phyloP scores from a whole-genome alignment of 768 basidiomycete species.

The Gymnopilus dilepis region DNA sequence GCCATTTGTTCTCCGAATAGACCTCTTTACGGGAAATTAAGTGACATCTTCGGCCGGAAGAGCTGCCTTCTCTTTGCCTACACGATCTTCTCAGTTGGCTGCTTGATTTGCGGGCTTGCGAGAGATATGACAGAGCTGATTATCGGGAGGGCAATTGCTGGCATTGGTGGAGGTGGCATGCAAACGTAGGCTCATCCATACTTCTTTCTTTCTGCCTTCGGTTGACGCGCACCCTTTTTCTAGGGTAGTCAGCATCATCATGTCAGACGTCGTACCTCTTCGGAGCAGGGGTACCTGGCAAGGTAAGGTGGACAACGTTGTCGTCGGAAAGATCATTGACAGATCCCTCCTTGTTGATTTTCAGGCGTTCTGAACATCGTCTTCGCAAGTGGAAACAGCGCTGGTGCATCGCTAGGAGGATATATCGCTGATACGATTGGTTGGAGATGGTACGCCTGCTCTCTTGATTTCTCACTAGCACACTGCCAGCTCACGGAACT shows the following conservation, averaged over 20 bases:
- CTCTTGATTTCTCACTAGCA: not conserved
- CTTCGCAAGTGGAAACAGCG: slow-evolving; percentile 59
- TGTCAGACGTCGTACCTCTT: slow-evolving; percentile 69
- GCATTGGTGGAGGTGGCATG: slow-evolving; percentile 68
- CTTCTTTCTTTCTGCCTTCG: not conserved
- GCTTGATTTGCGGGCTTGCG: slow-evolving; percentile 57
- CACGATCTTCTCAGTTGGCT: slow-evolving; percentile 56
- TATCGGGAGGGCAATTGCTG: slow-evolving; percentile 56
- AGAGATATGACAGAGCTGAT: slow-evolving; percentile 60
- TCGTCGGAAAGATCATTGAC: not conserved
- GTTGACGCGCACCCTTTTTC: not conserved
- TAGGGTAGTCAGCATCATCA: slow-evolving; percentile 66
- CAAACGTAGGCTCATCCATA: slow-evolving; percentile 49
- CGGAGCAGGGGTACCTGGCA: slow-evolving; percentile 73
- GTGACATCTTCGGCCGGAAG: slow-evolving; percentile 71
- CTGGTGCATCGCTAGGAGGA: slow-evolving; percentile 69
- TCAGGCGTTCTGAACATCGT: slow-evolving; percentile 64
- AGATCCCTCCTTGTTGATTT: not conserved
- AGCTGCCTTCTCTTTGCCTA: slow-evolving; percentile 61
- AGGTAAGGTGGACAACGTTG: slow-evolving; percentile 38
- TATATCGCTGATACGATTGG: slow-evolving; percentile 66
- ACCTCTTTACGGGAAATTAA: slow-evolving; percentile 67
- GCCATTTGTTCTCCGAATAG: slow-evolving; percentile 31
- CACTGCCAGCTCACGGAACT: not conserved
- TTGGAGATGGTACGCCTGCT: slow-evolving; percentile 60